Evolutionary conservation across 345 rosid genomes (phyloP).

Genomic region (Rhodamnia argentea): DNA sequence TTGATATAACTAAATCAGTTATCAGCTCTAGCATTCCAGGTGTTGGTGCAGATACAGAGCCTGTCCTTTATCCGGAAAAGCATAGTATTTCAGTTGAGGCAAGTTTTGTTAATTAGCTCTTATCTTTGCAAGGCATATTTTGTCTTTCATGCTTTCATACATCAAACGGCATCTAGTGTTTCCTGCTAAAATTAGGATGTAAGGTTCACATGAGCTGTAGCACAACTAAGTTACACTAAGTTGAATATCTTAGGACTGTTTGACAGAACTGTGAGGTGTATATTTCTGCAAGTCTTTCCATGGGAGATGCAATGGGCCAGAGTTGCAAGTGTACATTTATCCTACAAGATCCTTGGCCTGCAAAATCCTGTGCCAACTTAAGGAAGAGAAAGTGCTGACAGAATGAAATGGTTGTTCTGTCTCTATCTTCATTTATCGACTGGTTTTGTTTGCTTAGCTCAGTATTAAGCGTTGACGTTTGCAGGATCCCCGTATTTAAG

Average conservation of each 20-base stretch:
- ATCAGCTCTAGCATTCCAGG: conserved; percentile 6
- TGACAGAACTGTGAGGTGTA: not conserved
- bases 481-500: not conserved
- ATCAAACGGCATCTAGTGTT: not conserved
- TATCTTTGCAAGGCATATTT: not conserved
- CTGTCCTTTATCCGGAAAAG: conserved; percentile 18
- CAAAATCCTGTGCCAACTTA: not conserved
- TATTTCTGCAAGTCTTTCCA: not conserved
- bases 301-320: not conserved
- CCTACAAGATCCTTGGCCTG: not conserved
- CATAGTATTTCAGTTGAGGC: conserved; percentile 62
- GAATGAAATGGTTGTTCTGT: not conserved
- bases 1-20: not conserved
- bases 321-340: not conserved
- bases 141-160: not conserved
- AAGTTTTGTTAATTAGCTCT: not conserved
- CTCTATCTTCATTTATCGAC: not conserved
- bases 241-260: not conserved
- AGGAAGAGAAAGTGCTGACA: too few relatives aligned
- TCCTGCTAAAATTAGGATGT: not conserved
- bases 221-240: not conserved
- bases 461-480: not conserved
- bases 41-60: conserved; percentile 4
- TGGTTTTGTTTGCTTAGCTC: not conserved
- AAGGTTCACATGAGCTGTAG: not conserved